Base-by-base conservation (phyloP, 1,284 basidiomycete species). In the Microbotryum scabiosae region DNA sequence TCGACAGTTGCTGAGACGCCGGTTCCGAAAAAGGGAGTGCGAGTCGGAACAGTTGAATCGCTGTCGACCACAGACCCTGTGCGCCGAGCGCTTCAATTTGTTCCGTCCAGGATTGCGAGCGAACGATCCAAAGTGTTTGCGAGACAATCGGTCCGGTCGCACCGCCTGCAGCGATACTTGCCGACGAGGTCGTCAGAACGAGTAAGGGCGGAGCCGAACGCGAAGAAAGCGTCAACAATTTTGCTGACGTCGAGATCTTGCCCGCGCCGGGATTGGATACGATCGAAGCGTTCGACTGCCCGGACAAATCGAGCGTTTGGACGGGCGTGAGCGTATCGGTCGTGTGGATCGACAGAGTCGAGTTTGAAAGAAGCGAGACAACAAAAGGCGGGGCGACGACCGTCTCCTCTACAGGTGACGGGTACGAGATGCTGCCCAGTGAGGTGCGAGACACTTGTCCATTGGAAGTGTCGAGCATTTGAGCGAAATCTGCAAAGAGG, bases 71-170 rank as follows among this genome's bases (percentile, higher is more conserved):
- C 52, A 82, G 78, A 2, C 86, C 88, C 4, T 77, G 79, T 43
- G 79, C 75, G 0, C 93, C 84, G 16, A 97, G 80, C 70, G 92
- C 88, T 63, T 96, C 88, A 10, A 97, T 80, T 71, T 96, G 90
- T 26, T 84, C 82, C 1, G 81, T 80, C 85, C 91, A 88, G 3
- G 84, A 77, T 59, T 81, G 82, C 79, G 90, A 85, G 10, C 74
- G 70, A 47, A 94, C 78, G 51, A 81, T 79, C 87, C 90, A 94
- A 56, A 97, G 77, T 0, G 83, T 82, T 68, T 83, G 86, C 3
- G 90, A 89, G 64, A 87, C 84, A 0, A 77, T 74, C 1, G 44
- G 10, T 4, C 44, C 25, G 5, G 41, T 28, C 21, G 59, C 7
- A 2, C 81, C 72, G 1, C 83, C 81, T 1, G 82, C 75, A 2